Percentiles rank a stretch among this genome's conserved stretches.
Evolutionary conservation across 805 yeast genomes (phyloP).

Genomic region (Metschnikowia shivogae): DNA sequence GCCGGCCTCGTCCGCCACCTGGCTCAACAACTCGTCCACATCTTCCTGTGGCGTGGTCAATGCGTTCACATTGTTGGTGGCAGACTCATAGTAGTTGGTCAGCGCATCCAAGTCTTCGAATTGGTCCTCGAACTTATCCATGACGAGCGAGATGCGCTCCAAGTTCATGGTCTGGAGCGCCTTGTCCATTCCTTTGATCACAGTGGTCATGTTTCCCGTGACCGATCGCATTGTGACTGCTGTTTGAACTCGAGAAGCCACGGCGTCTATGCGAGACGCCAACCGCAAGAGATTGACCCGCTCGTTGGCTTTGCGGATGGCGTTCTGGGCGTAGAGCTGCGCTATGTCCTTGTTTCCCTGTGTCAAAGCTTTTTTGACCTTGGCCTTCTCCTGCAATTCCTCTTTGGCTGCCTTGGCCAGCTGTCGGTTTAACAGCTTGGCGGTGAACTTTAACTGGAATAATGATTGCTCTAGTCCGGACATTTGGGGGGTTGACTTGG

Average conservation of each 20-base stretch:
- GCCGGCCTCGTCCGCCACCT: constrained; percentile 97
- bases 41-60: constrained; percentile 91
- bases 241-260: constrained; percentile 92
- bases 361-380: constrained; percentile 80
- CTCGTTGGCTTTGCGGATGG: constrained; percentile 88
- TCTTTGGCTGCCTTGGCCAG: constrained; percentile 89
- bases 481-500: constrained; percentile 11
- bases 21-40: constrained; percentile 83
- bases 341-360: constrained; percentile 92
- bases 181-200: constrained; percentile 92
- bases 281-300: constrained; percentile 73
- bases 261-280: constrained; percentile 91
- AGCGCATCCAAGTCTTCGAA: constrained; percentile 95
- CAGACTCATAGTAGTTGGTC: constrained; percentile 86
- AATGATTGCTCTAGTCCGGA: constrained; percentile 29
- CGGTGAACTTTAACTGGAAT: constrained; percentile 59
- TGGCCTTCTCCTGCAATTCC: constrained; percentile 79
- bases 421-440: constrained; percentile 87
- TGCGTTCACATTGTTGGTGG: constrained; percentile 85
- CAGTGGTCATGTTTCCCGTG: constrained; percentile 89
- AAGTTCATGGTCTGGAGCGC: constrained; percentile 95
- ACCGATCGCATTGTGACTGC: constrained; percentile 97
- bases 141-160: constrained; percentile 85
- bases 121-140: constrained; percentile 96
- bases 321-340: constrained; percentile 89